Base-by-base conservation (phyloP, 2,329 filamentous ascomycete genomes). In the Graphilbum sp. region DNA sequence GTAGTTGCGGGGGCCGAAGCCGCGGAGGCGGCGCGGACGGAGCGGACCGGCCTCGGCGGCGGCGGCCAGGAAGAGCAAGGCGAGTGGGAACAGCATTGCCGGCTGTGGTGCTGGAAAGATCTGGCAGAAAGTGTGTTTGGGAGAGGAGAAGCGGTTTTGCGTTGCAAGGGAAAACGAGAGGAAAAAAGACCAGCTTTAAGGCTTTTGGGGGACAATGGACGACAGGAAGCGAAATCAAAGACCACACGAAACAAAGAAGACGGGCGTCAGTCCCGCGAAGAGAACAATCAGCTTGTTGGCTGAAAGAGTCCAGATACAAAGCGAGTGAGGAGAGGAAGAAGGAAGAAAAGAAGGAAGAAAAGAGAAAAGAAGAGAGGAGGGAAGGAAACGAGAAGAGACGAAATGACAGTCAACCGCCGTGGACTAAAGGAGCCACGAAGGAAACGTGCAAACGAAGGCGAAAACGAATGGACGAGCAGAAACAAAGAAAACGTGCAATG, bases 1-100 rank as follows among this genome's bases (percentile, higher is more conserved):
- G 33, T 8, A 15, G 33, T 32, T 16, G 27, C 38, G 38, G 9
- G 30, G 34, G 27, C 27, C 20, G 18, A 38, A 27, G 12, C 36
- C 34, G 11, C 21, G 21, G 21, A 24, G 21, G 6, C 11, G 21
- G 6, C 21, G 21, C 6, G 21, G 21, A 11, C 21, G 27, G 36
- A 54, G 44, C 41, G 51, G 51, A 32, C 49, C 47, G 21, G 50
- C 51, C 44, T 54, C 48, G 18, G 41, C 40, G 21, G 40, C 41
- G 18, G 43, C 20, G 12, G 33, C 24, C n/a, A n/a, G n/a, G n/a
- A 34, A 41, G 37, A 15, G 43, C 35, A 19, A 40, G 21, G 27
- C 44, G 41, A 13, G 47, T 35, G 13, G 43, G 34, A 24, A 45
- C 35, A 13, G 39, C 18, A 16, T 2, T 29, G 19, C 12, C 16